These are phyloP conservation scores for Talaromyces adpressus DNA, from an alignment of 495 filamentous ascomycete species.

Conservation along the genomic window DNA sequence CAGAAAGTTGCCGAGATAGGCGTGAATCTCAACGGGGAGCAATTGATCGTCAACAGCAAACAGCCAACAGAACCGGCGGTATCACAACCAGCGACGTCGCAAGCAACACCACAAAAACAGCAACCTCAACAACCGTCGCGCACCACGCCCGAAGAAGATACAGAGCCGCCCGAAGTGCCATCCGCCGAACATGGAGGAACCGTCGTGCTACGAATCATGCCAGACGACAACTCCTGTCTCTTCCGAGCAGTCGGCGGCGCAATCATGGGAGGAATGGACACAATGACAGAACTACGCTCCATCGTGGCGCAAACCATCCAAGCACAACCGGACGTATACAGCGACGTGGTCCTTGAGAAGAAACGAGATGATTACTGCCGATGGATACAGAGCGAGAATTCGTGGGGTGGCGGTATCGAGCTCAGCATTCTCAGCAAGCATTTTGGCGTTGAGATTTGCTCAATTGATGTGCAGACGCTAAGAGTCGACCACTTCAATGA, in stretches of 20 bases:
- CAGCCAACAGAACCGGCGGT: constrained; percentile 14
- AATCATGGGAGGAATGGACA: constrained; percentile 62
- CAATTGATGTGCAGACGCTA: constrained; percentile 67
- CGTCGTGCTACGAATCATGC: constrained; percentile 86
- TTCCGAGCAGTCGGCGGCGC: constrained; percentile 84
- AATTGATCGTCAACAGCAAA: constrained; percentile 58
- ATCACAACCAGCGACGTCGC: constrained; percentile 10
- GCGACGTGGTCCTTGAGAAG: constrained; percentile 67
- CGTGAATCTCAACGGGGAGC: constrained; percentile 73
- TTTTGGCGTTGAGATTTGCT: constrained; percentile 82
- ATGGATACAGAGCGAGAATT: constrained; percentile 74
- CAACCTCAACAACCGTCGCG: constrained; percentile 19
- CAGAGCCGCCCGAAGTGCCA: constrained; percentile 65
- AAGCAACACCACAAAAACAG: constrained; percentile 13
- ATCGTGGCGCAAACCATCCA: constrained; percentile 77
- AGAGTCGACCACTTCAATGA: constrained; percentile 78
- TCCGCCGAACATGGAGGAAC: constrained; percentile 55
- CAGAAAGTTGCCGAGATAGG: constrained; percentile 47
- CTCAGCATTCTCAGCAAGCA: constrained; percentile 77
- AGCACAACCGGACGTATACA: constrained; percentile 61
- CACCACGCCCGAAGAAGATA: constrained; percentile 22
- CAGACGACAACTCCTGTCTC: constrained; percentile 92
- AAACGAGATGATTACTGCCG: constrained; percentile 68
- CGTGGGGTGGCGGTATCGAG: constrained; percentile 93
- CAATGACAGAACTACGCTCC: constrained; percentile 72